Base-by-base conservation (phyloP, 306 rosid genomes). In the Vigna reflexopilosa region DNA sequence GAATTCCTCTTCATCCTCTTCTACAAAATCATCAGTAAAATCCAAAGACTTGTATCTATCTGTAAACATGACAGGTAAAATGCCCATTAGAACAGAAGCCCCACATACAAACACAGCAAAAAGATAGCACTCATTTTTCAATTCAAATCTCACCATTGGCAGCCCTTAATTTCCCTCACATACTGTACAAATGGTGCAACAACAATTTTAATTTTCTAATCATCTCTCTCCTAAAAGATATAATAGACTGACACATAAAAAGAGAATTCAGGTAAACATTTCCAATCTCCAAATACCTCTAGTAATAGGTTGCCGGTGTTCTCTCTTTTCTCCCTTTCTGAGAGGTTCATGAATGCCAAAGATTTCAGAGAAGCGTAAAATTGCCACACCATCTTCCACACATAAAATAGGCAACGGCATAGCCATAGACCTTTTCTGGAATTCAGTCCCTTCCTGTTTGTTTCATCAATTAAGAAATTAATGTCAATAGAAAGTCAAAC, bases 1-100 rank as follows among this genome's bases (percentile, higher is more conserved):
- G 61, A 91, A 92, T 24, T 83, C 90, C 87, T 92, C 98, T 84
- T 95, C 98, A 73, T 95, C 98, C 79, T 95, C 98, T 89, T 95
- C 98, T 80, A 90, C 91, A 26, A 86, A 80, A 87, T 88, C 89
- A 66, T 86, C 88, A 48, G 89, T 88, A 22, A 86, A 61, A 77
- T 91, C 85, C 45, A 80, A 65, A 36, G 92, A 76, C 72, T 87
- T 86, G 73, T 77, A 82, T 84, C 90, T 88, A 85, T 91, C 98
- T 94, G 91, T 72, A 77, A 82, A 73, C 69, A 80, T n/a, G 51
- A 74, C 13, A 15, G 10, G 28, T 9, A 49, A 16, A 64, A 59
- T 75, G 44, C 2, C 45, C 75, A 78, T 64, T 56, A 86, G 58
- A 65, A 81, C 68, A 68, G 59, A 64, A 67, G 57, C 62, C 70